A percentile compares a stretch with the other conserved stretches of the same genome.
Evolutionary conservation across 371 early-diverging fungal genomes (phyloP).

Genomic region (Thermomucor indicae-seudaticae): DNA sequence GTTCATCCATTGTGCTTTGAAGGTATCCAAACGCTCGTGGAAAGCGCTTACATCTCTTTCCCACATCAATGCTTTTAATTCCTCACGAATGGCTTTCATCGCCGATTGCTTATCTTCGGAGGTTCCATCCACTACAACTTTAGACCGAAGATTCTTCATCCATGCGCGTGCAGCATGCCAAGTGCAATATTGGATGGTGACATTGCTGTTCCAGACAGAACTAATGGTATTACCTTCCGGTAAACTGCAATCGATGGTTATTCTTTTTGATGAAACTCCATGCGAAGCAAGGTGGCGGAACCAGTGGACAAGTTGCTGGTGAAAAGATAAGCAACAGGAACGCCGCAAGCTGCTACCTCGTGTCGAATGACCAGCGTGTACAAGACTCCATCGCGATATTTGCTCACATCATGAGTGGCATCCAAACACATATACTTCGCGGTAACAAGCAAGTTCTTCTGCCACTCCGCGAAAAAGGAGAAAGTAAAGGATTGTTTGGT

Average conservation of each 20-base stretch:
- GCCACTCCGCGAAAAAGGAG: not conserved
- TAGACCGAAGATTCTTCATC: not conserved
- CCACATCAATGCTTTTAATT: not conserved
- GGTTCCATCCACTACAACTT: not conserved
- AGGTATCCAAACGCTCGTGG: not conserved
- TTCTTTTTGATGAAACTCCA: not conserved
- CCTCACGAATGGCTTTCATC: not conserved
- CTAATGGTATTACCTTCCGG: not conserved
- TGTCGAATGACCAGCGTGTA: slow-evolving; percentile 6
- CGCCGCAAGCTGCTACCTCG: not conserved
- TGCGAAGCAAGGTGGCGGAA: not conserved
- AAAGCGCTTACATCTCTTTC: not conserved
- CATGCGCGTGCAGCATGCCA: slow-evolving; percentile 2
- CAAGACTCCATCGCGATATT: not conserved
- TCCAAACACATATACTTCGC: not conserved
- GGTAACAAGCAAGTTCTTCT: not conserved
- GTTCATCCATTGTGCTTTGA: not conserved
- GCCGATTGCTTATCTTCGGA: not conserved
- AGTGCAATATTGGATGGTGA: not conserved
- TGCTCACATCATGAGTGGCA: slow-evolving; percentile 5
- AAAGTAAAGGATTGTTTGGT: too few species aligned
- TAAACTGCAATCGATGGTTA: not conserved
- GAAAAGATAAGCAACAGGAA: slow-evolving; percentile 1
- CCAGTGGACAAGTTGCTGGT: not conserved
- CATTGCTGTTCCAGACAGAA: not conserved